Conservation (phyloP, 2,329 filamentous ascomycete genomes). For the Diaporthe sp. region DNA sequence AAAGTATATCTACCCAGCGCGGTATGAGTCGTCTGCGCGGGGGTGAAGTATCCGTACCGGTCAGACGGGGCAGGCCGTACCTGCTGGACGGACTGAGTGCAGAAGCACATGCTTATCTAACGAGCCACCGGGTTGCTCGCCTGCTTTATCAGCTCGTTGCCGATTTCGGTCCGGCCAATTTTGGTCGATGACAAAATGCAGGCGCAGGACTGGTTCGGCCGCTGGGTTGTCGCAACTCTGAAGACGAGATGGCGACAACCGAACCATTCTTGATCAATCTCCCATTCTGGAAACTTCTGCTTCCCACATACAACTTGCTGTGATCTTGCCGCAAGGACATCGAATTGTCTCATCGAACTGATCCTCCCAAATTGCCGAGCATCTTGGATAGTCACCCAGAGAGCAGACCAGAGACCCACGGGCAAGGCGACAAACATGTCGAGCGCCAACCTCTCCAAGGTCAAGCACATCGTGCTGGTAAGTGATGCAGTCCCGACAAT, state of each 20-base stretch:
- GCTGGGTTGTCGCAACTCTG: neutral
- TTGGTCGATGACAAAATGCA: conserved; percentile 30
- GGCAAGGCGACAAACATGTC: conserved; percentile 59
- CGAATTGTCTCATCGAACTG: neutral
- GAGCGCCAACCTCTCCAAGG: conserved; percentile 61
- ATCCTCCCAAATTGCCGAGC: neutral
- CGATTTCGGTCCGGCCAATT: conserved; percentile 31
- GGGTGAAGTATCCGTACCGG: neutral
- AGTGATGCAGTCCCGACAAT: conserved; percentile 28
- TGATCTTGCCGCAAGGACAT: neutral
- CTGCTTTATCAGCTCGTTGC: conserved; percentile 35
- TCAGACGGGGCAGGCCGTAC: neutral
- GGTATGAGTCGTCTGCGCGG: neutral
- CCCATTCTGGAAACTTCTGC: too few species aligned
- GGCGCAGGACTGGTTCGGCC: neutral
- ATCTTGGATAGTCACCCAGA: neutral
- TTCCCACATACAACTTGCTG: neutral
- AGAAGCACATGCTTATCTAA: conserved; percentile 22
- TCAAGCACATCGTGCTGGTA: conserved; percentile 81
- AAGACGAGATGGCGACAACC: conserved; percentile 24
- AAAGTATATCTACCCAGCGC: conserved; percentile 9
- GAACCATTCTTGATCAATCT: neutral
- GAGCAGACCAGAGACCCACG: neutral
- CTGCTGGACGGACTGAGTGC: neutral
- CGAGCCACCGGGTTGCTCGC: neutral